Percentiles rank a stretch among this genome's conserved stretches.
Conservation (phyloP, 2,329 filamentous ascomycete species). For the Colletotrichum sp. region DNA sequence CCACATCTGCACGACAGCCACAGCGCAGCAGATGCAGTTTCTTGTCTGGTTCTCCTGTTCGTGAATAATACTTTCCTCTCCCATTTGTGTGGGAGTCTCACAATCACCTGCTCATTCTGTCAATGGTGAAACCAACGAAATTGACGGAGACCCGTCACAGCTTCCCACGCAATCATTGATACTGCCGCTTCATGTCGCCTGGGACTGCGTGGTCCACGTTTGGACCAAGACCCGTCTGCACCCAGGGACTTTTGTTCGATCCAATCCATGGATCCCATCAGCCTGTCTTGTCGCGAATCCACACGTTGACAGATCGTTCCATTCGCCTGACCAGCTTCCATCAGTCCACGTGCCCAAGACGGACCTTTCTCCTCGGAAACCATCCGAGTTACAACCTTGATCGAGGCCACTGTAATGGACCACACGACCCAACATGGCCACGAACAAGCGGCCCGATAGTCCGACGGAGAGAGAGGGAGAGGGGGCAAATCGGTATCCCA, state of each 20-base stretch:
- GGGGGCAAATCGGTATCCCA: not conserved
- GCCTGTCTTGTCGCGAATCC: not conserved
- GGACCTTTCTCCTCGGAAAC: not conserved
- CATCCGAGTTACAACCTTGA: not conserved
- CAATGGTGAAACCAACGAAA: not conserved
- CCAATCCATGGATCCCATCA: not conserved
- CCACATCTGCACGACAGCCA: constrained; percentile 5
- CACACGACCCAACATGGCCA: not conserved
- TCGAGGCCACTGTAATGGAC: not conserved
- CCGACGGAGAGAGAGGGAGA: not conserved
- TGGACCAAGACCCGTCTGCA: not conserved
- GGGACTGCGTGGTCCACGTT: not conserved
- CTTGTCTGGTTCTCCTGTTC: not conserved
- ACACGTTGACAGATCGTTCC: not conserved
- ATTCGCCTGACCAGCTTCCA: not conserved
- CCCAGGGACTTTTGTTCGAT: not conserved
- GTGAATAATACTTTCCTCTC: constrained; percentile 5
- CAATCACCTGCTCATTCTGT: not conserved
- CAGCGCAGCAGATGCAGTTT: constrained; percentile 6
- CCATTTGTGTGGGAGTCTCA: not conserved
- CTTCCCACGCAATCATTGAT: fast-evolving
- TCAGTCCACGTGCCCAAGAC: not conserved
- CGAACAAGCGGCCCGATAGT: not conserved
- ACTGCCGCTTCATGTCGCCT: not conserved
- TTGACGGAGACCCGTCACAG: not conserved